A percentile compares a stretch with the other conserved stretches of the same genome.
phyloP scores from a whole-genome alignment of 345 rosid species.

The Salix dunnii region DNA sequence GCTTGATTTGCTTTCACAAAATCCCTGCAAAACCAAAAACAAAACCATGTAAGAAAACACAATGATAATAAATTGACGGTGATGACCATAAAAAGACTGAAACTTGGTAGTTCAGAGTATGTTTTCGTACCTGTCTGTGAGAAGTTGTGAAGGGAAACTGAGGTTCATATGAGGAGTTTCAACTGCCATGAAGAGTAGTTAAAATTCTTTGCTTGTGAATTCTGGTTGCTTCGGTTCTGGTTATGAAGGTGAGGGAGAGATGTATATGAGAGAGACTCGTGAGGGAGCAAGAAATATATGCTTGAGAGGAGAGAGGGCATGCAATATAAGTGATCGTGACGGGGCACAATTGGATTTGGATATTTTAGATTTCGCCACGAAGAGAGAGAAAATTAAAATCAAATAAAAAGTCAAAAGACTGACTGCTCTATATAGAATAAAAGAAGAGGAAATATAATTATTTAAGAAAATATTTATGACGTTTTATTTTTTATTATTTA shows the following conservation, averaged over 20 bases:
- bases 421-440: background rate
- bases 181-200: constrained; percentile 44
- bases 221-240: constrained; percentile 24
- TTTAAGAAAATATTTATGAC: background rate
- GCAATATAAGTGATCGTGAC: background rate
- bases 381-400: background rate
- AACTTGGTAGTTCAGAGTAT: background rate
- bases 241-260: constrained; percentile 4
- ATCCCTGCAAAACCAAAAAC: constrained; percentile 35
- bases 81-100: background rate
- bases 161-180: constrained; percentile 46
- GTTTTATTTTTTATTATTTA: background rate
- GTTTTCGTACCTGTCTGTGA: constrained; percentile 32
- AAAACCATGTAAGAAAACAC: background rate
- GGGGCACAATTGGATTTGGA: background rate
- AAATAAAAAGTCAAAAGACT: constrained; percentile 8
- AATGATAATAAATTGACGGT: background rate
- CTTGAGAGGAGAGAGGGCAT: background rate
- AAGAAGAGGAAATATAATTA: background rate
- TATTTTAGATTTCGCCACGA: constrained; percentile 3
- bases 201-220: constrained; percentile 13
- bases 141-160: constrained; percentile 36
- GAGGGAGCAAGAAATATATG: constrained; percentile 6
- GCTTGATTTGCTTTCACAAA: constrained; percentile 38
- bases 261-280: background rate